Percentiles rank a stretch among this genome's conserved stretches.
These are phyloP conservation scores for Schizothecium vesticola DNA, from an alignment of 495 filamentous ascomycete species.

Conservation along the genomic window DNA sequence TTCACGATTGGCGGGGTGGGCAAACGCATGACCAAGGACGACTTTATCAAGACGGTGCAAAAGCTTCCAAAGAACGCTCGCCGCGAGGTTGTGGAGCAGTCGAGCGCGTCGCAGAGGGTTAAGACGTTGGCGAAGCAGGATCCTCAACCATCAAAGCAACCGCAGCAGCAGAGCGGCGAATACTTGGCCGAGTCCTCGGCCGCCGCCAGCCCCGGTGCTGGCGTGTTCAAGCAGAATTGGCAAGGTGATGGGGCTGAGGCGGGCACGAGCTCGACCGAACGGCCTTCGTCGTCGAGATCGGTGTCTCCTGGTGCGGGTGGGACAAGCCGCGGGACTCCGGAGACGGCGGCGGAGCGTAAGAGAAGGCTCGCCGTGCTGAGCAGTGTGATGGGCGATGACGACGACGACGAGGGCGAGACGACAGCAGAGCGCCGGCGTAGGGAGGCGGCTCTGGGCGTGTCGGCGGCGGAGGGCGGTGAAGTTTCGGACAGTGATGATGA, in stretches of 20 bases:
- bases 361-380: constrained; percentile 38
- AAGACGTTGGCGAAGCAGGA: constrained; percentile 54
- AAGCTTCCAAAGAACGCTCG: constrained; percentile 72
- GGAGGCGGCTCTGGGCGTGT: constrained; percentile 75
- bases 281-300: constrained; percentile 11
- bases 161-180: constrained; percentile 18
- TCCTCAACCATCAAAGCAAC: constrained; percentile 9
- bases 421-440: constrained; percentile 76
- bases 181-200: constrained; percentile 5
- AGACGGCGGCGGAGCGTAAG: constrained; percentile 40
- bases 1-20: constrained; percentile 78
- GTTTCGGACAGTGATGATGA: constrained; percentile 61
- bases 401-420: constrained; percentile 60
- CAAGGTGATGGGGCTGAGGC: constrained; percentile 19
- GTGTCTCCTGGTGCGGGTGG: constrained; percentile 7
- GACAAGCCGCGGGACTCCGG: constrained; percentile 15
- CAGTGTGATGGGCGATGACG: constrained; percentile 19
- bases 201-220: constrained; percentile 2
- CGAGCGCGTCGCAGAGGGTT: constrained; percentile 52
- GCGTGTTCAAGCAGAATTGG: background rate
- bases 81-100: constrained; percentile 62
- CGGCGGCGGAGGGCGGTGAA: constrained; percentile 41
- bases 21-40: constrained; percentile 76
- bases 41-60: constrained; percentile 83
- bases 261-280: constrained; percentile 5